A percentile compares a stretch with the other conserved stretches of the same genome.
Conservation (phyloP, 192 early-diverging fungal species). For the Coemansia sp. region DNA sequence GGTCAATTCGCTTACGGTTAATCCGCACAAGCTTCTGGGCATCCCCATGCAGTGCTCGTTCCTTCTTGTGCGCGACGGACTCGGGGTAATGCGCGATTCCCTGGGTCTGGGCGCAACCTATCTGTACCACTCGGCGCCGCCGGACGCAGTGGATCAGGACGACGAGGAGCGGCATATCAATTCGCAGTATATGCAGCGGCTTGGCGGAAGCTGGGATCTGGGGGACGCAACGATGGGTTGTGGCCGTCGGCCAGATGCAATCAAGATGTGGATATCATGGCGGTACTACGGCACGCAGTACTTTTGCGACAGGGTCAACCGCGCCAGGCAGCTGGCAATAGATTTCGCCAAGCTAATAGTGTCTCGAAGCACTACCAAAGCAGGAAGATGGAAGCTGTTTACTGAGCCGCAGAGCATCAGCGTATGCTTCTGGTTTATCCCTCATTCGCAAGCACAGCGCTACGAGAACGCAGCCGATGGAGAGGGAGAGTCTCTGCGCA, state of each 20-base stretch:
- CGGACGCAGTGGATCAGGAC: neutral
- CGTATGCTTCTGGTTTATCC: slow-evolving; percentile 79
- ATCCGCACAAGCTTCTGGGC: slow-evolving; percentile 82
- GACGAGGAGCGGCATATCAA: neutral
- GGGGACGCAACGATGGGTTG: slow-evolving; percentile 78
- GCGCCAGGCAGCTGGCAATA: slow-evolving; percentile 56
- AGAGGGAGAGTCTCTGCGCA: neutral
- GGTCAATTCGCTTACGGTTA: slow-evolving; percentile 65
- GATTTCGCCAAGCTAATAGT: slow-evolving; percentile 43
- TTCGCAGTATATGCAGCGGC: slow-evolving; percentile 26
- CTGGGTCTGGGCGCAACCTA: slow-evolving; percentile 68
- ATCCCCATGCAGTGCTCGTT: slow-evolving; percentile 77
- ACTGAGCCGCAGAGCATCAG: slow-evolving; percentile 29
- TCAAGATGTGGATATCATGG: slow-evolving; percentile 80
- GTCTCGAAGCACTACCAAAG: slow-evolving; percentile 19
- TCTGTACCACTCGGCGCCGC: slow-evolving; percentile 60
- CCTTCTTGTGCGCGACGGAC: slow-evolving; percentile 57
- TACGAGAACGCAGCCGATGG: neutral
- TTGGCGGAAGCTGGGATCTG: slow-evolving; percentile 56
- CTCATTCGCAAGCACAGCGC: slow-evolving; percentile 13
- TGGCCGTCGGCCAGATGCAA: slow-evolving; percentile 72
- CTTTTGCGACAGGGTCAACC: slow-evolving; percentile 56
- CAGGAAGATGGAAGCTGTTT: slow-evolving; percentile 51
- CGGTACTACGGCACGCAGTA: slow-evolving; percentile 67
- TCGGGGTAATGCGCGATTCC: slow-evolving; percentile 56